Base-by-base conservation (phyloP, 495 filamentous ascomycete species). In the Lichenothelia convexa region DNA sequence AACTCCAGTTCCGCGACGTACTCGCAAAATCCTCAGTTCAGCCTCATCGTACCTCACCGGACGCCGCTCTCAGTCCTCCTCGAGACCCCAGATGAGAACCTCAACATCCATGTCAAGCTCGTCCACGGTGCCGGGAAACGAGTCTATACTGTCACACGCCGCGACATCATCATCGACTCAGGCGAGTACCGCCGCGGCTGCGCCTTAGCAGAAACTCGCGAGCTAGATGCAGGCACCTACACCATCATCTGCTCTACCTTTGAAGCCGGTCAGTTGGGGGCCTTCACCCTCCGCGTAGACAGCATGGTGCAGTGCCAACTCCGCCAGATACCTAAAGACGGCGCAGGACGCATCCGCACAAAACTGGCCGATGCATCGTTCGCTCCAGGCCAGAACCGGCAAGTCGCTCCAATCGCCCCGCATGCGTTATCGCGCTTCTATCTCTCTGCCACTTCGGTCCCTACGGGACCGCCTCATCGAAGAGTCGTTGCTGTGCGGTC, bases 241-340 rank as follows among this genome's bases (percentile, higher is more conserved):
- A 93, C 84, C 0, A 65, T 93, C 32, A 74, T 95, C 8, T 78
- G 73, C 45, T 85, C 78, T 5, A 93, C 89, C 1, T 94, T 91
- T 50, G 82, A 92, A 30, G 67, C 75, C 0, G 72, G 72, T 20
- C 78, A 86, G 48, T 55, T 70, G 2, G 83, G 71, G 2, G 63
- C 62, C n/a, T 95, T 91, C 56, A 71, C 63, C 2, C 61, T 97
- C 18, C 71, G 70, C 44, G 64, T 91, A 22, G 70, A 68, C 7
- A 71, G 78, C n/a, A 68, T 59, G 17, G 53, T 58, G 6, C 57
- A 64, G 2, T 67, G 71, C 26, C 24, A 41, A 0, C 41, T 86
- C 5, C 52, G 54, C 3, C 65, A 63, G 4, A 58, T 93, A 7
- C 60, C 68, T 0, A 52, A 69, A 6, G 79, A 82, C 48, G 66